These are phyloP conservation scores for Arachis hypogaea DNA, from an alignment of 306 rosid species.

Conservation along the genomic window DNA sequence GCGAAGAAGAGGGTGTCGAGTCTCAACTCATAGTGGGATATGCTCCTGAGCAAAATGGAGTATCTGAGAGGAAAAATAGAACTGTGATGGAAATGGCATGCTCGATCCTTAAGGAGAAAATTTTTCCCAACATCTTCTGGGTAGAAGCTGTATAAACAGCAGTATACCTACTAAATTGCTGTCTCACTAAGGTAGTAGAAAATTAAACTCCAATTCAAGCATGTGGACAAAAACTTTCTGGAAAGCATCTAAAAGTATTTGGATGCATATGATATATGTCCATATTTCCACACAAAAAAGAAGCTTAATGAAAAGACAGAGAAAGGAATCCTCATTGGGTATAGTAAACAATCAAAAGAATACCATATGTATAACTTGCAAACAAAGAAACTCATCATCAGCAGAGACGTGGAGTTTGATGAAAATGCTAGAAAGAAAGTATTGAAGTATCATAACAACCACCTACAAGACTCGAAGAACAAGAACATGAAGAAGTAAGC, in stretches of 20 bases:
- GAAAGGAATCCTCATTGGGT: too few species aligned
- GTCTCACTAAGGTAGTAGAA: background rate
- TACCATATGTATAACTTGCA: too few species aligned
- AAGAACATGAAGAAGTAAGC: too few species aligned
- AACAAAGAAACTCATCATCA: too few species aligned
- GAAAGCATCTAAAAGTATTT: background rate
- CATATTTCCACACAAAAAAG: background rate
- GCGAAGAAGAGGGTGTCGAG: background rate
- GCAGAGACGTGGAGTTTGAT: too few species aligned
- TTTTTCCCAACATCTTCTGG: background rate
- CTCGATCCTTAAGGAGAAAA: background rate
- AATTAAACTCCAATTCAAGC: background rate
- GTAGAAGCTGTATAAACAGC: background rate
- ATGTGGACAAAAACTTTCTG: background rate
- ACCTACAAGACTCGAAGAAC: too few species aligned
- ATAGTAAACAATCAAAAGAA: too few species aligned
- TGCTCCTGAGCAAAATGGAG: background rate
- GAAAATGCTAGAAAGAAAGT: too few species aligned
- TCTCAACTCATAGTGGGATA: background rate
- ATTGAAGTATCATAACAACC: too few species aligned
- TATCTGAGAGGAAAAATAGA: background rate
- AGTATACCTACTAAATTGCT: background rate
- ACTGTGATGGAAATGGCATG: background rate
- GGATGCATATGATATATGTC: background rate
- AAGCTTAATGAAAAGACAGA: background rate